Base-by-base conservation (phyloP, 108 stramenopile species). In the Nitzschia sp. region DNA sequence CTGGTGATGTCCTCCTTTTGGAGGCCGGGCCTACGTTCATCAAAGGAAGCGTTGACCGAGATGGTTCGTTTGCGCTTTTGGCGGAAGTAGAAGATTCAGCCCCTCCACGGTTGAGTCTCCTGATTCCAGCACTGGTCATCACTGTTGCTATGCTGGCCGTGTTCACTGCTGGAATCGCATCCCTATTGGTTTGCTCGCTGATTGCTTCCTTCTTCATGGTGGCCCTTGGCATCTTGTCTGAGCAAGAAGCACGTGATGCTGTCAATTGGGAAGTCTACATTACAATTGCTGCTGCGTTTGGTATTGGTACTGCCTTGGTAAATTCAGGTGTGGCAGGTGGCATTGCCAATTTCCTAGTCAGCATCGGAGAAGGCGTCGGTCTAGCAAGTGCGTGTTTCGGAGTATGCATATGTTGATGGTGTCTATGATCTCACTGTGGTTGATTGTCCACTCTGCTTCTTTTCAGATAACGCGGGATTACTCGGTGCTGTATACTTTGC, bases 1-100 rank as follows among this genome's bases (percentile, higher is more conserved):
- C 86, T 17, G 91, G 91, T 63, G 91, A 92, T 62, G 91, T 89
- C 0, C 73, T 92, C 11, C 72, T 92, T 5, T 69, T 92, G 24
- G 89, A 94, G 77, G 92, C 92, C 41, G 92, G 92, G 0, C 88
- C 88, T 21, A 83, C 86, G 11, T 94, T 94, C 63, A 79, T 91
- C 51, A 60, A 73, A 19, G 38, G 54, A 15, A 82, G 76, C 66
- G 68, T 63, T 9, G 79, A 90, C 54, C 84, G 86, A 48, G 77
- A 87, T 54, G 64, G 78, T 54, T 78, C 86, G 15, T 94, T 94
- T 74, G 86, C 89, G 40, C 69, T 94, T 0, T 72, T 94, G n/a
- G 73, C 81, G 7, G 89, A 90, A 76, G 87, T 94, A 3, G 79
- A 89, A 75, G 88, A 94, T 63, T 87, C 87, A n/a, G 79, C 84